phyloP scores from a whole-genome alignment of 2,329 filamentous ascomycete genomes.

The Pestalotiopsis sp. region DNA sequence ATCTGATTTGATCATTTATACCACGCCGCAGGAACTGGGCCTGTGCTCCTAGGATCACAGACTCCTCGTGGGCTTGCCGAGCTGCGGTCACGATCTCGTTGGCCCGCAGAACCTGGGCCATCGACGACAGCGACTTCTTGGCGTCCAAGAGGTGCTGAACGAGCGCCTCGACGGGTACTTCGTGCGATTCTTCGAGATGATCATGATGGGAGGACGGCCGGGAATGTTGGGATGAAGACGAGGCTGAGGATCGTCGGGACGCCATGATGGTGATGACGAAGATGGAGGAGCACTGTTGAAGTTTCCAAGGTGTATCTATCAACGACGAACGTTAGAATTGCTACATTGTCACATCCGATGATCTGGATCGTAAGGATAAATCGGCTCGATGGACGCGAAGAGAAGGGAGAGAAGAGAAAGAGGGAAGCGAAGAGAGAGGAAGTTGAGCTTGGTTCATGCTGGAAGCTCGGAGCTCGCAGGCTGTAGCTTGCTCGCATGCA shows the following conservation, averaged over 20 bases:
- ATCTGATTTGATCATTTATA: conserved; percentile 57
- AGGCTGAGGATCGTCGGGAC: conserved; percentile 15
- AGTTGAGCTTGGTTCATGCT: background rate
- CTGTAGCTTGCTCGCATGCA: background rate
- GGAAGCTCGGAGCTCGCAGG: background rate
- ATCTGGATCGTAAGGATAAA: background rate
- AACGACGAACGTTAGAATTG: conserved; percentile 8
- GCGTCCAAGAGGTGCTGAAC: conserved; percentile 84
- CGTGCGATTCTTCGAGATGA: conserved; percentile 38
- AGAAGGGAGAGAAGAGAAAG: background rate
- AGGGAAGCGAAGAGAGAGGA: background rate
- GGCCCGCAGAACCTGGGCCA: conserved; percentile 80
- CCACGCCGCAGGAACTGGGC: conserved; percentile 68
- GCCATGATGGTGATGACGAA: conserved; percentile 16
- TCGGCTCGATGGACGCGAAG: background rate
- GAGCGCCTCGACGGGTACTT: conserved; percentile 70
- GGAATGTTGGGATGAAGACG: conserved; percentile 26
- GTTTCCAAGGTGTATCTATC: background rate
- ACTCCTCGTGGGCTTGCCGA: conserved; percentile 76
- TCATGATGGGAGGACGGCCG: conserved; percentile 26
- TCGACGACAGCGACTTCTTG: conserved; percentile 84
- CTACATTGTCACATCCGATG: conserved; percentile 16
- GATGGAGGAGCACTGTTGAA: conserved; percentile 7
- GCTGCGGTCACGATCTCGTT: conserved; percentile 83
- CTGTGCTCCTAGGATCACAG: conserved; percentile 71